A percentile compares a stretch with the other conserved stretches of the same genome.
Evolutionary conservation across 805 yeast species (phyloP).

Genomic region (Saccharomycopsis selenospora): DNA sequence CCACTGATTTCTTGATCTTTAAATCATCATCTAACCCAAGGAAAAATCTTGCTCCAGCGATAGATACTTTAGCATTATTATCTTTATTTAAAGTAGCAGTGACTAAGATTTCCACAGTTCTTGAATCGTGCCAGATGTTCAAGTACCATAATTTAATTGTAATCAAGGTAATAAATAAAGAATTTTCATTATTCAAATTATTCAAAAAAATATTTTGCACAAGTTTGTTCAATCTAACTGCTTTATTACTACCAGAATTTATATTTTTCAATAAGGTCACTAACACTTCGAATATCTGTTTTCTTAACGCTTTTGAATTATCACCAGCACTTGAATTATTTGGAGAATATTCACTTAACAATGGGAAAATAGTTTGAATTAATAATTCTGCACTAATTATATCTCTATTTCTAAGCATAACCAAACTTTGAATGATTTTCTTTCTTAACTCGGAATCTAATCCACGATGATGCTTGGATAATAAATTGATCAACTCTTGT

Average conservation of each 20-base stretch:
- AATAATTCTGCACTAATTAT: conserved; percentile 71
- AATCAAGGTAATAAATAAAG: conserved; percentile 92
- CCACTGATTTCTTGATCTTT: conserved; percentile 77
- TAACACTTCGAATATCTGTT: conserved; percentile 73
- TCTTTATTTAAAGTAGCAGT: conserved; percentile 90
- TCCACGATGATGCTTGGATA: conserved; percentile 70
- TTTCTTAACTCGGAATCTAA: conserved; percentile 82
- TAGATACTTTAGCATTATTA: conserved; percentile 59
- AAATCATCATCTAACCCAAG: conserved; percentile 86
- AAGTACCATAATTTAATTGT: conserved; percentile 96
- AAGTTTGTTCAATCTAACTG: conserved; percentile 80
- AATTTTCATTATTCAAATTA: conserved; percentile 68
- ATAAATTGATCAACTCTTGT: conserved; percentile 60
- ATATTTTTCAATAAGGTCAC: conserved; percentile 73
- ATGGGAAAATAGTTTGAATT: conserved; percentile 83
- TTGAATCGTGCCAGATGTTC: conserved; percentile 95
- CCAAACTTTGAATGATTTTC: conserved; percentile 81
- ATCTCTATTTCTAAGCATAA: conserved; percentile 83
- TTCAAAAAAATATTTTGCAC: conserved; percentile 91
- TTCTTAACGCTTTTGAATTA: conserved; percentile 76
- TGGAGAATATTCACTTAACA: conserved; percentile 61
- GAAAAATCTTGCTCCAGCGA: conserved; percentile 86
- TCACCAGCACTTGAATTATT: conserved; percentile 40
- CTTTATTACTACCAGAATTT: conserved; percentile 72
- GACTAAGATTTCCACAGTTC: conserved; percentile 96